phyloP scores from a whole-genome alignment of 2,329 filamentous ascomycete genomes.

The Ophiostoma ulmi region DNA sequence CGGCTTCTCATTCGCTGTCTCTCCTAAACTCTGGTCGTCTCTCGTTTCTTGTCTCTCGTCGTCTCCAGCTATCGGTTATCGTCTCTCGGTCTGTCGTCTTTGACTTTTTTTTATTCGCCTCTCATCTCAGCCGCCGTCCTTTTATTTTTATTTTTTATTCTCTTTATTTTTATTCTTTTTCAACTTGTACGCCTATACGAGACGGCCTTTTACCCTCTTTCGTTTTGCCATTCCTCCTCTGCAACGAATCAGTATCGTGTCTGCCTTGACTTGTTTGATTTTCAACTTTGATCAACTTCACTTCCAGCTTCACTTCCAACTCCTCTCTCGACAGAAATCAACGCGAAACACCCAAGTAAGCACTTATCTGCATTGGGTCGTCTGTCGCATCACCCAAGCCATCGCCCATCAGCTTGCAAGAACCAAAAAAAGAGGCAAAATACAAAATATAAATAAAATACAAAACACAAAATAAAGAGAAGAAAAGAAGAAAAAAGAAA shows the following conservation, averaged over 20 bases:
- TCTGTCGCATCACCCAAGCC: constrained; percentile 1
- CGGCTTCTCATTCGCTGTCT: neutral
- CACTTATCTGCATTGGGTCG: constrained; percentile 23
- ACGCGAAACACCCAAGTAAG: constrained; percentile 19
- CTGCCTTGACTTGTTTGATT: neutral
- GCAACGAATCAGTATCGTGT: neutral
- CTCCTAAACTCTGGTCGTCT: too few relatives aligned
- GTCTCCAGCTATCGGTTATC: too few relatives aligned
- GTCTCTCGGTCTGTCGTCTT: too few relatives aligned
- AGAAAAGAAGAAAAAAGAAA: too few relatives aligned
- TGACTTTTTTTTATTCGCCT: neutral
- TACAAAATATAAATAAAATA: neutral
- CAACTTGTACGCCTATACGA: neutral
- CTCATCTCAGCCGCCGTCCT: neutral
- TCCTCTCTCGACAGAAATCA: neutral
- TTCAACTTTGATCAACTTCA: neutral
- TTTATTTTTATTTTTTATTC: neutral
- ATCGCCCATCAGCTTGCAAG: neutral
- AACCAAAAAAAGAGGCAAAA: neutral
- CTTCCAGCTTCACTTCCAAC: neutral
- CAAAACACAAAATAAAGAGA: too few relatives aligned
- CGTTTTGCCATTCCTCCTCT: neutral
- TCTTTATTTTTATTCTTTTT: neutral
- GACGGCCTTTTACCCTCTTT: neutral
- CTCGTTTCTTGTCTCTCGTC: too few relatives aligned